Base-by-base conservation (phyloP, 495 filamentous ascomycete species). In the Penicillium malachiteum region DNA sequence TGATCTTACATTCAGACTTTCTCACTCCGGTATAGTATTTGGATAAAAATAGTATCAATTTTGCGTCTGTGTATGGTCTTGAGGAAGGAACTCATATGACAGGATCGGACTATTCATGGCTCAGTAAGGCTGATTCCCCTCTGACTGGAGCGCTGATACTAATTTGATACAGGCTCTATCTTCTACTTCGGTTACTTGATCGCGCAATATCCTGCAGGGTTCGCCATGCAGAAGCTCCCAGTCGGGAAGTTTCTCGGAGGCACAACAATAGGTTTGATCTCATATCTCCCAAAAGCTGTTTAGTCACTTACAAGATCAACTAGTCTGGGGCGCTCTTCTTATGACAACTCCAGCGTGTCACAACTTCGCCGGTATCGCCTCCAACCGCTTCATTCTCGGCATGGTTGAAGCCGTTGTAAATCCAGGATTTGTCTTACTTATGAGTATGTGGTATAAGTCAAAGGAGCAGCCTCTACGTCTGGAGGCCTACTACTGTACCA, bases 11-110 rank as follows among this genome's bases (percentile, higher is more conserved):
- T 47, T 37, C 3, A 26, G 7, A 11, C 12, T 14, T 44, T 14
- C 55, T 66, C 12, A 61, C 18, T 8, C 18, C 3, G 26, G 60
- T 77, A 3, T 76, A 84, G 64, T 86, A 83, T 51, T 67, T 85
- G 6, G 83, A 87, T 55, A 87, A 87, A 64, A 78, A 79, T 34
- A 78, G 74, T 26, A 76, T 86, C 63, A 84, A 81, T 55, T 87
- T 80, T 54, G 79, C 84, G 3, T 80, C 78, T n/a, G 81, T 83
- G 0, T 85, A 80, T 57, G 83, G 82, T 0, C 55, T 85, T 31
- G 72, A 81, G 44, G 57, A 75, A 51, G 83, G 74, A 5, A 81
- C 81, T 0, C 48, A 79, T 35, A 55, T 85, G 11, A 60, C 70
- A 0, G 82, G 81, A 11, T 76, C 83, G 54, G 76, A 86, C 30